Base-by-base conservation (phyloP, 352 stramenopile species). In the Phytophthora cactorum region DNA sequence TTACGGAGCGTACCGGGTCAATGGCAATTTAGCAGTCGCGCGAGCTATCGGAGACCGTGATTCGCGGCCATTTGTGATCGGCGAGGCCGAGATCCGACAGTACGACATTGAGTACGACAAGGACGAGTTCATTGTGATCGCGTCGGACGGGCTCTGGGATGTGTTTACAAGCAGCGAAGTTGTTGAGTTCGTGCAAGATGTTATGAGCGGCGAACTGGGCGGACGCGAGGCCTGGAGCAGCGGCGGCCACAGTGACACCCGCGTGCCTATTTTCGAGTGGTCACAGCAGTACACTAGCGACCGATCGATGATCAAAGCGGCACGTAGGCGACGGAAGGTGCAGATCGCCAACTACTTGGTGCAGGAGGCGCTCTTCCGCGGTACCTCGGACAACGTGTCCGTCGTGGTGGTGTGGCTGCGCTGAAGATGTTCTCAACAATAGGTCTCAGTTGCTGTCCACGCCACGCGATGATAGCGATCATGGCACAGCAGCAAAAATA, bases 91-190 rank as follows among this genome's bases (percentile, higher is more conserved):
- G 55, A 84, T 97, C 38, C 80, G 87, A 50, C 79, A 81, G 31
- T 88, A 96, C 57, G 75, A 89, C 46, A 79, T 90, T 7, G 83
- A 95, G 60, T 83, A 86, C 71, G 78, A 80, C 61, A 86, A 89
- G 59, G 88, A 97, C 70, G 79, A 97, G 52, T 98, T 98, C 59
- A 92, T 97, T 69, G 94, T 98, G 60, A 72, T 98, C 29, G 95
- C 94, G 17, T 97, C 85, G 15, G 95, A 98, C 57, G 95, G 95
- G 0, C 77, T 98, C 2, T 98, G 94, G 94, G 95, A 98, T 59
- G 92, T 98, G 28, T 98, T 98, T 61, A 92, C 78, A 10, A 97
- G 84, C 55, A 89, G 97, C 36, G 89, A 98, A 62, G 91, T 93
- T 15, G 88, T 98, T 14, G 88, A 88, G 36, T 98, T 98, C 70